Evolutionary conservation across 2,329 filamentous ascomycete genomes (phyloP).

Genomic region (Byssochlamys sp.): DNA sequence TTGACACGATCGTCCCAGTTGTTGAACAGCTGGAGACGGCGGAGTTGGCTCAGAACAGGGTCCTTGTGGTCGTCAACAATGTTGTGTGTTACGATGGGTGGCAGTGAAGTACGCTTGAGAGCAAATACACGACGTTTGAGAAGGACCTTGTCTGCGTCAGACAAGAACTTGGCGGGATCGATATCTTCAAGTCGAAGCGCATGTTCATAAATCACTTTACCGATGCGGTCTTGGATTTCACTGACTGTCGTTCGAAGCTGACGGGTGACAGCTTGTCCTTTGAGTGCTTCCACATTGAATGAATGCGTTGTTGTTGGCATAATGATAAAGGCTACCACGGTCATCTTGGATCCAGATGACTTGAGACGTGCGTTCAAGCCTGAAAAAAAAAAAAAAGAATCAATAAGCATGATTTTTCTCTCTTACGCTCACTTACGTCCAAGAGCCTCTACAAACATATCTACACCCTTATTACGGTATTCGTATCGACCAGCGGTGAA

Average conservation of each 20-base stretch:
- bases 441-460: constrained; percentile 98
- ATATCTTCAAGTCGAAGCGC: constrained; percentile 88
- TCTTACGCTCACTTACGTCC: too few relatives aligned
- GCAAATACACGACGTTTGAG: constrained; percentile 88
- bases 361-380: constrained; percentile 93
- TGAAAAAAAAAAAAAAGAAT: too few relatives aligned
- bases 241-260: constrained; percentile 85
- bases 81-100: constrained; percentile 96
- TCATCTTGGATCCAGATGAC: constrained; percentile 72
- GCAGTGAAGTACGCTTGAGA: constrained; percentile 64
- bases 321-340: constrained; percentile 94
- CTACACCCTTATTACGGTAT: constrained; percentile 95
- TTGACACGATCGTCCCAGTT: constrained; percentile 91
- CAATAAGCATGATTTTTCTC: too few relatives aligned
- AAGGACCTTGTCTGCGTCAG: too few relatives aligned
- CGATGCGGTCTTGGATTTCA: constrained; percentile 83
- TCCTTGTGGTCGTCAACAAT: constrained; percentile 92
- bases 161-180: too few relatives aligned
- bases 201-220: constrained; percentile 86
- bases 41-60: constrained; percentile 88
- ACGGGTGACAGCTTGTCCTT: constrained; percentile 95
- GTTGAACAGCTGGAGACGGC: constrained; percentile 94
- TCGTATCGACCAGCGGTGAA: constrained; percentile 97
- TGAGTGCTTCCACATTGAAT: constrained; percentile 85
- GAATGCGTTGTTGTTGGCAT: constrained; percentile 96